Evolutionary conservation across 306 rosid species (phyloP).

Genomic region (Geum urbanum): DNA sequence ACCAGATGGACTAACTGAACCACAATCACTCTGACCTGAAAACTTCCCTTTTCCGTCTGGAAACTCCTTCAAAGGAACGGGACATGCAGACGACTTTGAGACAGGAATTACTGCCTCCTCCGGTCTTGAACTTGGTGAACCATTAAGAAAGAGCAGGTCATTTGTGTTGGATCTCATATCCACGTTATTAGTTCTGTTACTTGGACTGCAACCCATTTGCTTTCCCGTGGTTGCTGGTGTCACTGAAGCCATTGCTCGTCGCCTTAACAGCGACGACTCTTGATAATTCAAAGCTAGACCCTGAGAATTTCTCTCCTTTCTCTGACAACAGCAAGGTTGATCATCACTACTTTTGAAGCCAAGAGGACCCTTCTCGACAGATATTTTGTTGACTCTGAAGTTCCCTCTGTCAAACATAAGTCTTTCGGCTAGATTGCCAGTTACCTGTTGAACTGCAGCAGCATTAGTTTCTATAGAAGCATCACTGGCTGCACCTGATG

Average conservation of each 20-base stretch:
- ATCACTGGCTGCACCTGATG: constrained; percentile 29
- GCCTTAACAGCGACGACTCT: constrained; percentile 36
- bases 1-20: constrained; percentile 43
- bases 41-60: constrained; percentile 26
- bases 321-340: constrained; percentile 57
- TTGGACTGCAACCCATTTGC: constrained; percentile 28
- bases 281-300: constrained; percentile 32
- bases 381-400: constrained; percentile 22
- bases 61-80: constrained; percentile 21
- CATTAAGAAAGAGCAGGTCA: constrained; percentile 22
- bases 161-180: constrained; percentile 30
- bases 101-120: constrained; percentile 17
- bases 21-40: constrained; percentile 25
- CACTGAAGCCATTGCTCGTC: constrained; percentile 26
- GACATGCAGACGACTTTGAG: constrained; percentile 19
- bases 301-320: constrained; percentile 40
- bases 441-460: constrained; percentile 17
- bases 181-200: constrained; percentile 19
- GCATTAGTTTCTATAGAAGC: constrained; percentile 31
- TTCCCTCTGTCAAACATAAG: constrained; percentile 27
- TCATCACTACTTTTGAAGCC: constrained; percentile 27
- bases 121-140: constrained; percentile 21
- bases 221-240: constrained; percentile 31
- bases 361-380: constrained; percentile 32
- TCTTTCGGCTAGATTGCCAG: constrained; percentile 21